phyloP scores from a whole-genome alignment of 1,139 yeast species.

The Yamadazyma taylorii region DNA sequence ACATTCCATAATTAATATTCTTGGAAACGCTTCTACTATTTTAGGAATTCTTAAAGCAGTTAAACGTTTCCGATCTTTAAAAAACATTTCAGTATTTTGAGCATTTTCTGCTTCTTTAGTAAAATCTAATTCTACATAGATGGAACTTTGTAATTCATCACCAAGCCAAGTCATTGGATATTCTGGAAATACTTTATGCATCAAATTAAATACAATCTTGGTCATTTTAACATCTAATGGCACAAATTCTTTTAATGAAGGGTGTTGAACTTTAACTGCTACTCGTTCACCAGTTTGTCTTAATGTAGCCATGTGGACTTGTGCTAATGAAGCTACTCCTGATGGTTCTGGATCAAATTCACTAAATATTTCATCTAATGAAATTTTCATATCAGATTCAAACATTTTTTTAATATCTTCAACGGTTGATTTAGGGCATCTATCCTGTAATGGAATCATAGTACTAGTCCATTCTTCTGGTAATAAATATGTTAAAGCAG shows the following conservation, averaged over 20 bases:
- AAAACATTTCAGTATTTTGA: slow-evolving; percentile 62
- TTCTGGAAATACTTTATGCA: slow-evolving; percentile 84
- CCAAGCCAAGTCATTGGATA: slow-evolving; percentile 93
- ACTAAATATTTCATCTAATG: slow-evolving; percentile 63
- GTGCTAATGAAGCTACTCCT: slow-evolving; percentile 96
- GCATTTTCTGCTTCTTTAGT: slow-evolving; percentile 86
- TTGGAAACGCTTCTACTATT: slow-evolving; percentile 61
- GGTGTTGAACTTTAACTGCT: slow-evolving; percentile 95
- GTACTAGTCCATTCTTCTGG: slow-evolving; percentile 96
- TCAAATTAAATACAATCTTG: slow-evolving; percentile 67
- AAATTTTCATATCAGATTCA: slow-evolving; percentile 59
- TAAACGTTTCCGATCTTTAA: slow-evolving; percentile 49
- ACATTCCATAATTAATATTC: slow-evolving; percentile 88
- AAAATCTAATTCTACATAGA: slow-evolving; percentile 86
- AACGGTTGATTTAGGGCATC: slow-evolving; percentile 78
- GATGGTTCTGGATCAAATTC: slow-evolving; percentile 74
- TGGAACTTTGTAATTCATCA: slow-evolving; percentile 83
- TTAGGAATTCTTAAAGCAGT: slow-evolving; percentile 84
- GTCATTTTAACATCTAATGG: slow-evolving; percentile 87
- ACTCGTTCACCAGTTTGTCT: slow-evolving; percentile 65
- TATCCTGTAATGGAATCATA: slow-evolving; percentile 89
- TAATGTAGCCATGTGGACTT: slow-evolving; percentile 80
- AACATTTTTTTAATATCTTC: slow-evolving; percentile 72
- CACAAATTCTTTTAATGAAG: slow-evolving; percentile 80
- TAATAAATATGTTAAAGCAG: slow-evolving; percentile 86